Conservation (phyloP, 2,329 filamentous ascomycete genomes). For the Pseudocercospora vitis region DNA sequence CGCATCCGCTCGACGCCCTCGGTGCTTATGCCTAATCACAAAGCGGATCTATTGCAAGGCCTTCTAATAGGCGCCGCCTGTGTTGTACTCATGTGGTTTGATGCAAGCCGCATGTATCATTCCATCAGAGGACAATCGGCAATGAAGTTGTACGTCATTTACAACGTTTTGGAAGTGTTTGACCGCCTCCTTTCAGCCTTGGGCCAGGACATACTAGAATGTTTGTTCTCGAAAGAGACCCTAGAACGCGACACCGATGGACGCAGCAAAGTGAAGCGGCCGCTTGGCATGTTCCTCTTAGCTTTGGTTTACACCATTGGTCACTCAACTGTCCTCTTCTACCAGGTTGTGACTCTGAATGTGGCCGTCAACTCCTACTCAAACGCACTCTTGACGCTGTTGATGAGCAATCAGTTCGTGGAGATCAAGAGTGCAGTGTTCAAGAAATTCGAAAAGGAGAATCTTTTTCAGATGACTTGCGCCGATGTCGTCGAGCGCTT, state of each 20-base stretch:
- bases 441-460: conserved; percentile 98
- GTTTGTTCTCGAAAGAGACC: conserved; percentile 88
- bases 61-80: conserved; percentile 84
- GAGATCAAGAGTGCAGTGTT: conserved; percentile 99
- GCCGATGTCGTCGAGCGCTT: conserved; percentile 97
- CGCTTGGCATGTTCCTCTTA: conserved; percentile 86
- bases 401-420: conserved; percentile 97
- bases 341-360: conserved; percentile 95
- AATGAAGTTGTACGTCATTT: conserved; percentile 98
- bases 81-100: conserved; percentile 80
- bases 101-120: conserved; percentile 97
- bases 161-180: conserved; percentile 91
- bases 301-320: conserved; percentile 83
- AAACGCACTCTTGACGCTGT: conserved; percentile 85
- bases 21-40: conserved; percentile 80
- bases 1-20: conserved; percentile 84
- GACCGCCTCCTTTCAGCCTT: conserved; percentile 88
- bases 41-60: conserved; percentile 91
- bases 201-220: conserved; percentile 94
- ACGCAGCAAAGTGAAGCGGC: conserved; percentile 84
- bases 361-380: conserved; percentile 99
- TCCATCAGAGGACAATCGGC: conserved; percentile 93
- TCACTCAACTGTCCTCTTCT: conserved; percentile 87
- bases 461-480: conserved; percentile 92
- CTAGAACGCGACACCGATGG: conserved; percentile 84